phyloP scores from a whole-genome alignment of 495 filamentous ascomycete species.

The Aspergillus taichungensis region DNA sequence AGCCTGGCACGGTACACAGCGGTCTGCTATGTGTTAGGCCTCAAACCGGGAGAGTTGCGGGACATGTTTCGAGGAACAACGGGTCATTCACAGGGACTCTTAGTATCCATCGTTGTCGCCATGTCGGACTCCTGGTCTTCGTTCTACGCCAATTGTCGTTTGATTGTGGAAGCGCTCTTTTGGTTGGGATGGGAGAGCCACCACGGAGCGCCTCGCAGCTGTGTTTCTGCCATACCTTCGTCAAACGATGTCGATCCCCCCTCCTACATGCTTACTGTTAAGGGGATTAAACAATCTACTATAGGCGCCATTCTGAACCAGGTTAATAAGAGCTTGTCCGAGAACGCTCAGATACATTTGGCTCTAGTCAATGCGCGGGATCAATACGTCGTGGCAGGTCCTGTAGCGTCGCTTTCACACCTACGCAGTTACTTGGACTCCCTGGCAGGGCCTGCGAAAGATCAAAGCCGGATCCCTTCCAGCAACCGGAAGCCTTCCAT shows the following conservation, averaged over 20 bases:
- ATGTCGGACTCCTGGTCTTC: conserved; percentile 20
- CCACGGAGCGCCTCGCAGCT: conserved; percentile 7
- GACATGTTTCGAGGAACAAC: conserved; percentile 15
- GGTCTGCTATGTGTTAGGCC: conserved; percentile 15
- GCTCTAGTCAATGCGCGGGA: conserved; percentile 22
- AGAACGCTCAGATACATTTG: conserved; percentile 10
- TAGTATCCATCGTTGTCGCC: conserved; percentile 19
- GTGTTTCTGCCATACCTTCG: background rate
- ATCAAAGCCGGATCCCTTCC: conserved; percentile 14
- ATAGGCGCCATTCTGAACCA: background rate
- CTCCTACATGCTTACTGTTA: conserved; percentile 14
- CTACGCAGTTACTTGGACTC: conserved; percentile 7
- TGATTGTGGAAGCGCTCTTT: conserved; percentile 9
- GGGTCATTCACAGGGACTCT: conserved; percentile 26
- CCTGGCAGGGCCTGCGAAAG: conserved; percentile 4
- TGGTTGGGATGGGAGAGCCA: conserved; percentile 16
- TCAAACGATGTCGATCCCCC: background rate
- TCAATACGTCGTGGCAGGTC: conserved; percentile 25
- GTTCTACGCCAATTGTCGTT: conserved; percentile 10
- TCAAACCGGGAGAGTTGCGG: conserved; percentile 18
- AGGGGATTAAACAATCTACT: conserved; percentile 1
- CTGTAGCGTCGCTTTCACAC: conserved; percentile 14
- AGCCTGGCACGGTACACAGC: conserved; percentile 22
- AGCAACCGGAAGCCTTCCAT: conserved; percentile 13
- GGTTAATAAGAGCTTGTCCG: conserved; percentile 5